phyloP scores from a whole-genome alignment of 2,329 filamentous ascomycete species.

The Sporothrix pseudoabietina region DNA sequence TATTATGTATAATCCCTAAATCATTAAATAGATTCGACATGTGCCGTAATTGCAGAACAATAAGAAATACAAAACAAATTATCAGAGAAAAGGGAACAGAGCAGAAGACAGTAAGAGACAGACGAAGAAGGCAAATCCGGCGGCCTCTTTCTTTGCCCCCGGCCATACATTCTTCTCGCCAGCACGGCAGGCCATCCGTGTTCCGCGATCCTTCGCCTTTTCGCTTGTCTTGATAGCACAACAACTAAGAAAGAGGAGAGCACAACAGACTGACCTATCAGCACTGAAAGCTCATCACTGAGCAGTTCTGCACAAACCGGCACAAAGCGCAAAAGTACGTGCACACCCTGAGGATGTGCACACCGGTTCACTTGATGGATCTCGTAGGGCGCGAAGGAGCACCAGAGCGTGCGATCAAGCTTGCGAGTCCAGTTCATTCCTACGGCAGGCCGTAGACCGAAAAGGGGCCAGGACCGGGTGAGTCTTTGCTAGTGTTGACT shows the following conservation, averaged over 20 bases:
- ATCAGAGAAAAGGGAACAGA: not conserved
- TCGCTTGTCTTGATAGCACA: not conserved
- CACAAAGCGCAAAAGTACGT: not conserved
- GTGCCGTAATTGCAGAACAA: too few species aligned
- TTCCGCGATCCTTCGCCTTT: not conserved
- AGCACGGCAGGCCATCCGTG: slow-evolving; percentile 2
- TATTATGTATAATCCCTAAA: too few species aligned
- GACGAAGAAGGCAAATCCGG: not conserved
- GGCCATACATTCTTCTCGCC: not conserved
- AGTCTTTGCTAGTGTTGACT: not conserved
- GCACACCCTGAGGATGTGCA: not conserved
- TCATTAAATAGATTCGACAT: too few species aligned
- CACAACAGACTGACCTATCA: not conserved
- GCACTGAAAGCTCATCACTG: not conserved
- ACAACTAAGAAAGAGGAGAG: not conserved
- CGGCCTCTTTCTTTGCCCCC: not conserved
- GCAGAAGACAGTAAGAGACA: not conserved
- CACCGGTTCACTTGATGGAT: not conserved
- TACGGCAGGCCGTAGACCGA: not conserved
- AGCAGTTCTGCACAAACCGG: too few species aligned
- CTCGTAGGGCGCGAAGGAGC: not conserved
- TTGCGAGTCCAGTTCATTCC: not conserved
- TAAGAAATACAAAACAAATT: not conserved
- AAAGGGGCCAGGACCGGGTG: not conserved
- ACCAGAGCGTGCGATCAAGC: not conserved